Percentiles rank a stretch among this genome's conserved stretches.
phyloP scores from a whole-genome alignment of 352 stramenopile genomes.

The Phytophthora sp. region DNA sequence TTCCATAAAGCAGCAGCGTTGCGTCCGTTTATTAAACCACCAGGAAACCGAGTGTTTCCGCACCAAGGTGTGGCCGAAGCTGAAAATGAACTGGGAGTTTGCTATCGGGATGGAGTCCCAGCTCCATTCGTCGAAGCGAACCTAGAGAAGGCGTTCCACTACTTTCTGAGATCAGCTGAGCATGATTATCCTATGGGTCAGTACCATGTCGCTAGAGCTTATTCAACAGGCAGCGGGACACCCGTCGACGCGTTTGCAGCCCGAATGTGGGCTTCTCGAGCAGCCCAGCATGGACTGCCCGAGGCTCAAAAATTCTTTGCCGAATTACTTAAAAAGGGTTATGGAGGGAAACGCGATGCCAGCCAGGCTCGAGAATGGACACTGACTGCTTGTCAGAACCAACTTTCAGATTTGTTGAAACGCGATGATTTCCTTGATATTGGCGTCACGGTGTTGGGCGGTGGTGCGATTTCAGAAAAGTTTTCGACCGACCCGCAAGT shows the following conservation, averaged over 20 bases:
- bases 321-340: constrained; percentile 31
- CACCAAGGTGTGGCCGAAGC: constrained; percentile 44
- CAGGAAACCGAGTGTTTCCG: constrained; percentile 29
- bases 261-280: constrained; percentile 41
- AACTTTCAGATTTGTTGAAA: constrained; percentile 20
- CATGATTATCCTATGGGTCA: constrained; percentile 43
- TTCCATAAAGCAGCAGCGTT: constrained; percentile 40
- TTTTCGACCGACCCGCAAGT: constrained; percentile 8
- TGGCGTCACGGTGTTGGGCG: neutral
- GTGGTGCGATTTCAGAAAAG: constrained; percentile 7
- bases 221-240: constrained; percentile 33
- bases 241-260: constrained; percentile 29
- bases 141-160: constrained; percentile 31
- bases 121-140: constrained; percentile 21
- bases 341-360: constrained; percentile 28
- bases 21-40: constrained; percentile 40
- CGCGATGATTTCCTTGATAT: constrained; percentile 22
- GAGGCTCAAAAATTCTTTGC: constrained; percentile 35
- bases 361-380: constrained; percentile 29
- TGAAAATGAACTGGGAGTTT: constrained; percentile 44
- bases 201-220: constrained; percentile 42
- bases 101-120: constrained; percentile 38
- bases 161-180: constrained; percentile 41
- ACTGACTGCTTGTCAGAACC: constrained; percentile 21
- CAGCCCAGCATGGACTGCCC: constrained; percentile 38